Evolutionary conservation across 2,329 filamentous ascomycete species (phyloP).

Genomic region (Xylaria sp.): DNA sequence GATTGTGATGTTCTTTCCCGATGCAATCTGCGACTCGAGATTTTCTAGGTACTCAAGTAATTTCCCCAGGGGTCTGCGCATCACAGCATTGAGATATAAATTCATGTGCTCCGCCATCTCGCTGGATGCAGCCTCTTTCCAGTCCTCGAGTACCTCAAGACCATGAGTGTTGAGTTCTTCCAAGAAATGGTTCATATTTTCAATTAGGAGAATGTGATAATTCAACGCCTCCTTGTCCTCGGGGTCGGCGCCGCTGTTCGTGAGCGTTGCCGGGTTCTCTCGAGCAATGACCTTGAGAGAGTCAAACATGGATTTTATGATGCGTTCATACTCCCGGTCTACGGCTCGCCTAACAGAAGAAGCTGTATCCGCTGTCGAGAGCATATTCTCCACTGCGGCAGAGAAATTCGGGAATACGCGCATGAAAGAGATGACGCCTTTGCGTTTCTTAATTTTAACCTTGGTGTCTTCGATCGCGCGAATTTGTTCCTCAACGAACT

Average conservation of each 20-base stretch:
- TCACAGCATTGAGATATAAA: constrained; percentile 87
- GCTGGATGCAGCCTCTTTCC: constrained; percentile 79
- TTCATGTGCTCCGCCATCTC: constrained; percentile 89
- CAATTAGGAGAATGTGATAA: constrained; percentile 95
- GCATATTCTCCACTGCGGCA: constrained; percentile 84
- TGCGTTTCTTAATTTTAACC: constrained; percentile 98
- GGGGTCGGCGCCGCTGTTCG: constrained; percentile 60
- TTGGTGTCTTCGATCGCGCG: constrained; percentile 97
- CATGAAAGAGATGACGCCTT: constrained; percentile 95
- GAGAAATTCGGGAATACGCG: constrained; percentile 90
- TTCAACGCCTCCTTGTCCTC: constrained; percentile 98
- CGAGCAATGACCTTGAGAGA: constrained; percentile 92
- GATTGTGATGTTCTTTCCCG: constrained; percentile 66
- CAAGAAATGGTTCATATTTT: constrained; percentile 98
- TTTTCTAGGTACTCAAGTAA: constrained; percentile 92
- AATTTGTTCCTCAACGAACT: constrained; percentile 94
- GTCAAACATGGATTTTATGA: constrained; percentile 97
- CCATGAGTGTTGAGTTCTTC: constrained; percentile 85
- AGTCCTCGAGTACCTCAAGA: constrained; percentile 81
- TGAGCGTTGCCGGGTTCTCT: constrained; percentile 67
- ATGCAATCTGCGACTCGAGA: constrained; percentile 76
- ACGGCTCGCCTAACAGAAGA: constrained; percentile 78
- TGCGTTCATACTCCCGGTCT: constrained; percentile 86
- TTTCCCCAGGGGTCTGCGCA: constrained; percentile 88
- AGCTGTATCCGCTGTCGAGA: constrained; percentile 66